phyloP scores from a whole-genome alignment of 495 filamentous ascomycete species.

The Glonium stellatum region DNA sequence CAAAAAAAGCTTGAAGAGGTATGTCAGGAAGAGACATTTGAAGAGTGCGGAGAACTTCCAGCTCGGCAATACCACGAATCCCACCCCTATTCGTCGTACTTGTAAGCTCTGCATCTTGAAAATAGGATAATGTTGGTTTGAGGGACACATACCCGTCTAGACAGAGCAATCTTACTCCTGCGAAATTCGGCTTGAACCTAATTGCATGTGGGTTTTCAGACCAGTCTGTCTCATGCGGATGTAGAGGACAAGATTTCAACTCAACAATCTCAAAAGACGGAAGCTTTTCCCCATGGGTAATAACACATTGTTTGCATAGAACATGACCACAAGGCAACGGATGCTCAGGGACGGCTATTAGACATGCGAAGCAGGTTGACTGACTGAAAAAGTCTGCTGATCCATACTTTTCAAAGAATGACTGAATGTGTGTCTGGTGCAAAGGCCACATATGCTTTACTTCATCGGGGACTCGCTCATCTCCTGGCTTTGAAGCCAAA shows the following conservation, averaged over 20 bases:
- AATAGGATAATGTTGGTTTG: too few relatives aligned
- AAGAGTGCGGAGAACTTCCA: conserved; percentile 37
- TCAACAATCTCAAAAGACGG: neutral
- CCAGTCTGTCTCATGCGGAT: neutral
- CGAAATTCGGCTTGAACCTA: conserved; percentile 33
- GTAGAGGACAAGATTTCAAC: conserved; percentile 16
- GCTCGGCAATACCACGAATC: conserved; percentile 41
- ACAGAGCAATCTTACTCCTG: conserved; percentile 35
- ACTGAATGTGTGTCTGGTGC: neutral
- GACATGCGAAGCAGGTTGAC: conserved; percentile 37
- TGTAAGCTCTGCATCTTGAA: too few relatives aligned
- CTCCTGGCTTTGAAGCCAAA: too few relatives aligned
- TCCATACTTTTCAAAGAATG: neutral
- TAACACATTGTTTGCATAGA: conserved; percentile 32
- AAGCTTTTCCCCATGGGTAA: conserved; percentile 13
- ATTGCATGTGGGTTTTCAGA: conserved; percentile 14
- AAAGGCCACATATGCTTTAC: neutral
- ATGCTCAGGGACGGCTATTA: conserved; percentile 38
- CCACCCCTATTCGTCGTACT: conserved; percentile 34
- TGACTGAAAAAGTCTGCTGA: conserved; percentile 2
- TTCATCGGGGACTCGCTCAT: neutral
- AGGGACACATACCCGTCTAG: conserved; percentile 45
- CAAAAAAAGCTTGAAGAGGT: conserved; percentile 40
- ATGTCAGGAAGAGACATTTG: conserved; percentile 31
- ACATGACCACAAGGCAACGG: conserved; percentile 39